phyloP scores from a whole-genome alignment of 108 stramenopile genomes.

The Pseudonitzschia multiseries region DNA sequence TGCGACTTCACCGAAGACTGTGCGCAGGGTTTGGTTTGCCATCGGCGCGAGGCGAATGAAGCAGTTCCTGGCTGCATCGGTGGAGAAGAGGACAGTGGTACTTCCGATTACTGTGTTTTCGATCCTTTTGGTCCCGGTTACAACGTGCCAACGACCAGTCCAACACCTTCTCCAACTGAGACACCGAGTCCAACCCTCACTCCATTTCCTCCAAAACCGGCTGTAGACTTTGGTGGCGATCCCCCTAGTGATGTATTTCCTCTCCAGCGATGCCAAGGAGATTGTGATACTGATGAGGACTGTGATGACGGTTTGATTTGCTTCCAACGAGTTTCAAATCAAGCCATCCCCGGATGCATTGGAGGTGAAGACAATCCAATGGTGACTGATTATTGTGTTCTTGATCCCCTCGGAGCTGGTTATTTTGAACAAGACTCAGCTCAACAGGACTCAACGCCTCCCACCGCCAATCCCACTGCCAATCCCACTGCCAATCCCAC shows the following conservation, averaged over 20 bases:
- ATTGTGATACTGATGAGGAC: conserved; percentile 27
- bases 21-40: conserved; percentile 47
- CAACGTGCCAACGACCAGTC: conserved; percentile 17
- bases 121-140: conserved; percentile 36
- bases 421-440: conserved; percentile 23
- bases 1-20: conserved; percentile 67
- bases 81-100: conserved; percentile 20
- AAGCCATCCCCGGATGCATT: conserved; percentile 46
- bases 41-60: conserved; percentile 36
- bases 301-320: conserved; percentile 40
- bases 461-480: conserved; percentile 22
- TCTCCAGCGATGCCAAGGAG: conserved; percentile 30
- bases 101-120: conserved; percentile 38
- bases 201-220: conserved; percentile 14
- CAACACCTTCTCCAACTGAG: conserved; percentile 27
- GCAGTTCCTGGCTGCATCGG: conserved; percentile 65
- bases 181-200: conserved; percentile 28
- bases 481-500: conserved; percentile 18
- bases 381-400: conserved; percentile 37
- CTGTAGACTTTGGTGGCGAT: conserved; percentile 27
- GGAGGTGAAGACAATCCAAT: conserved; percentile 25
- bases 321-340: conserved; percentile 28
- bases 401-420: conserved; percentile 37
- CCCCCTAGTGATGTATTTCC: conserved; percentile 28
- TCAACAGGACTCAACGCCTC: too few relatives aligned